phyloP scores from a whole-genome alignment of 306 rosid species.

The Cyclanthera cordifolia region DNA sequence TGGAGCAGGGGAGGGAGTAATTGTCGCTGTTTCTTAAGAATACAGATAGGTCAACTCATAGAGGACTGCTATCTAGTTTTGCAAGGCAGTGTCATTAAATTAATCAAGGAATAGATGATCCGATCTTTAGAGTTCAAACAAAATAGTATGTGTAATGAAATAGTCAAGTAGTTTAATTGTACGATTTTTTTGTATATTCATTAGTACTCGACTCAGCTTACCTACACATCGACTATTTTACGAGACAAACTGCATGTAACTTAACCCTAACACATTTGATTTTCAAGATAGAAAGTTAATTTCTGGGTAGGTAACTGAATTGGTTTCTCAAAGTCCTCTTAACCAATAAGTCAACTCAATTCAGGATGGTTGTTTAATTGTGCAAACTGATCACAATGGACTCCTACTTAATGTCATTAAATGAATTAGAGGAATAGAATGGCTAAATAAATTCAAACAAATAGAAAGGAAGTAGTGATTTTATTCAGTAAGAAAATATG shows the following conservation, averaged over 20 bases:
- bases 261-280: too few relatives aligned
- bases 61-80: not conserved
- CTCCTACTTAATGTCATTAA: not conserved
- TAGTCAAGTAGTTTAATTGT: too few relatives aligned
- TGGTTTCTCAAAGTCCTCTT: too few relatives aligned
- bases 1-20: not conserved
- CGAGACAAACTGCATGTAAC: too few relatives aligned
- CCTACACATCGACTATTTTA: too few relatives aligned
- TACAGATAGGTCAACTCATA: not conserved
- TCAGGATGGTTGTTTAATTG: not conserved
- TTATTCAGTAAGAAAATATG: not conserved
- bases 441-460: not conserved
- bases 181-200: too few relatives aligned
- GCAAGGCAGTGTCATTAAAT: not conserved
- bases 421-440: not conserved
- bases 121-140: not conserved
- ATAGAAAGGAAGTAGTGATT: not conserved
- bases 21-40: not conserved
- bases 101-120: not conserved
- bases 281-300: too few relatives aligned
- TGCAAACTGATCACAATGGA: not conserved
- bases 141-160: too few relatives aligned
- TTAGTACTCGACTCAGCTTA: too few relatives aligned
- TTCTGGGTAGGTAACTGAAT: too few relatives aligned
- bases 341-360: too few relatives aligned